Percentiles rank a stretch among this genome's conserved stretches.
phyloP scores from a whole-genome alignment of 768 basidiomycete species.

The Pleurotus cornucopiae region DNA sequence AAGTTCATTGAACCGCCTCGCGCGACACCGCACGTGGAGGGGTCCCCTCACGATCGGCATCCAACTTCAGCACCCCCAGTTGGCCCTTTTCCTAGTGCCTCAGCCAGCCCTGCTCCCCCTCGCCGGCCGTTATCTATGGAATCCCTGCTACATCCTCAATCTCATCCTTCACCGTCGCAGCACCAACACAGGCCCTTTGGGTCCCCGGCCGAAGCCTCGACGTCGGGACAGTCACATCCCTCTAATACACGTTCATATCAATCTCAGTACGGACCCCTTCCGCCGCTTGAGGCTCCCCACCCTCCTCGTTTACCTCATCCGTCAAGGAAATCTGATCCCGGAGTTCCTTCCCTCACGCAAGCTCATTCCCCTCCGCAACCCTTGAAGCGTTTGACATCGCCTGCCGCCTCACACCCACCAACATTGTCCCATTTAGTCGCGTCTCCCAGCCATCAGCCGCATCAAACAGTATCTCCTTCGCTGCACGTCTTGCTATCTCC shows the following conservation, averaged over 20 bases:
- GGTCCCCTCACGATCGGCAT: not conserved
- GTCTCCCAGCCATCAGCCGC: not conserved
- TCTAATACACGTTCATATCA: not conserved
- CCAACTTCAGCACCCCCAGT: not conserved
- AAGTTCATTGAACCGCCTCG: not conserved
- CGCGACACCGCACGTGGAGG: not conserved
- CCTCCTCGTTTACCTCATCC: not conserved
- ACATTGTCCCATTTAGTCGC: slow-evolving; percentile 1
- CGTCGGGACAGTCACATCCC: not conserved
- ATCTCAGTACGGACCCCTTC: not conserved
- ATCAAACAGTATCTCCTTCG: slow-evolving; percentile 1
- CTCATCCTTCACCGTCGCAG: not conserved
- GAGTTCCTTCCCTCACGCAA: not conserved
- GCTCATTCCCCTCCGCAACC: not conserved
- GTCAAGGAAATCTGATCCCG: slow-evolving; percentile 2
- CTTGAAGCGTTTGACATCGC: not conserved
- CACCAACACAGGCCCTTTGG: not conserved
- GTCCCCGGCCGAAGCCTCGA: not conserved
- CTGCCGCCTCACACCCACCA: slow-evolving; percentile 1
- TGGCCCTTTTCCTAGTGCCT: not conserved
- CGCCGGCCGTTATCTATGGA: slow-evolving; percentile 6
- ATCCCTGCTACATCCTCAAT: slow-evolving; percentile 1
- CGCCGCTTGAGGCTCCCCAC: not conserved
- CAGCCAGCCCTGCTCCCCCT: not conserved
- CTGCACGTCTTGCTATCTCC: slow-evolving; percentile 5